Conservation (phyloP, 441 rosid species). For the Geranium incanum region DNA sequence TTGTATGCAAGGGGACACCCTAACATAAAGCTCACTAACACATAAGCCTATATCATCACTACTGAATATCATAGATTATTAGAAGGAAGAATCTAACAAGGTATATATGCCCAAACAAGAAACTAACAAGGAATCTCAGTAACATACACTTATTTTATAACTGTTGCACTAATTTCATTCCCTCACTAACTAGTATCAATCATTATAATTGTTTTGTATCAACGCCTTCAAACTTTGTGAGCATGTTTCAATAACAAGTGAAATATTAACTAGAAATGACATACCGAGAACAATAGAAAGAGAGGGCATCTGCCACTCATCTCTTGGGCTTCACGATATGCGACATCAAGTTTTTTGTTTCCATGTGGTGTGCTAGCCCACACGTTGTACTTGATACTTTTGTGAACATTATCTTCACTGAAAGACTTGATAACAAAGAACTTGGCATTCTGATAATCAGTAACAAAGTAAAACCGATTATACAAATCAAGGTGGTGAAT, state of each 20-base stretch:
- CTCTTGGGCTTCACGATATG: conserved; percentile 45
- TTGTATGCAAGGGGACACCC: neutral
- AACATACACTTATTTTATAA: neutral
- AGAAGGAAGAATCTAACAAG: neutral
- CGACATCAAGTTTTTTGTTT: conserved; percentile 87
- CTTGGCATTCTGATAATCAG: conserved; percentile 14
- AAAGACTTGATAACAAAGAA: conserved; percentile 85
- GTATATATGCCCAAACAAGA: neutral
- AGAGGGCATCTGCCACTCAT: conserved; percentile 52
- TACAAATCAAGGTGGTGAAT: conserved; percentile 29
- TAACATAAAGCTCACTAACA: neutral
- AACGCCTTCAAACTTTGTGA: neutral
- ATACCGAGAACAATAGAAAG: conserved; percentile 82
- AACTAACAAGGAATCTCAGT: neutral
- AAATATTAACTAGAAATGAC: conserved; percentile 24
- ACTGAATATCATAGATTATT: neutral
- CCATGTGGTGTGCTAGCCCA: conserved; percentile 98
- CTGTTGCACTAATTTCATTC: neutral
- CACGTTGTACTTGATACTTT: conserved; percentile 77
- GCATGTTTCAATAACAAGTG: neutral
- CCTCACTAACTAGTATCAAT: neutral
- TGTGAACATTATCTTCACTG: conserved; percentile 92
- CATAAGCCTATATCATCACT: conserved; percentile 2
- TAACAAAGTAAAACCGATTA: conserved; percentile 43
- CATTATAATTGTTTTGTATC: neutral